phyloP scores from a whole-genome alignment of 306 rosid genomes.

The Pyrus betulifolia region DNA sequence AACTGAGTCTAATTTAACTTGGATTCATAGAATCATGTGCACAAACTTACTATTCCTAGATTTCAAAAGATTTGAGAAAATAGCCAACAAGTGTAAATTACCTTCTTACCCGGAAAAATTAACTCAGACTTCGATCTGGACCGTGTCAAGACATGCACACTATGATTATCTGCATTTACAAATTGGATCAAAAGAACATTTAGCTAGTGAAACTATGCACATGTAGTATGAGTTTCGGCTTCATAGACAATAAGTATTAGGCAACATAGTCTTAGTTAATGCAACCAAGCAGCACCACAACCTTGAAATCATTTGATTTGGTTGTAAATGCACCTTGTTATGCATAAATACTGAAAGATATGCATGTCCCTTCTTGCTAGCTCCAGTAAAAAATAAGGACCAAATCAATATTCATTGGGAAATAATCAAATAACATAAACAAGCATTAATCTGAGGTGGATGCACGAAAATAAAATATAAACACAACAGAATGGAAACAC shows the following conservation, averaged over 20 bases:
- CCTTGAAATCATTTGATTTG: not conserved
- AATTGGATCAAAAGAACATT: not conserved
- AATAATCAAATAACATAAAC: not conserved
- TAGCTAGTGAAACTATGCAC: not conserved
- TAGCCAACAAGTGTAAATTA: slow-evolving; percentile 35
- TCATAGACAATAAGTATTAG: slow-evolving; percentile 2
- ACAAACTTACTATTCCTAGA: not conserved
- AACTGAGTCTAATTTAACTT: too few species aligned
- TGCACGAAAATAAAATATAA: not conserved
- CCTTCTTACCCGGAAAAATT: slow-evolving; percentile 99
- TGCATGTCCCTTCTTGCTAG: not conserved
- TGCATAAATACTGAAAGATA: not conserved
- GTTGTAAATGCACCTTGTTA: not conserved
- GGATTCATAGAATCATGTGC: not conserved
- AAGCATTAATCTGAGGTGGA: not conserved
- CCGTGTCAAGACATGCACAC: slow-evolving; percentile 74
- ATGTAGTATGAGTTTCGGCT: slow-evolving; percentile 3
- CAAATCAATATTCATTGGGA: not conserved
- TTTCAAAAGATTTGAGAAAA: not conserved
- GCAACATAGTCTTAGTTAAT: slow-evolving; percentile 1
- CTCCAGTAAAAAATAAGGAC: not conserved
- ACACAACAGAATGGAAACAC: not conserved
- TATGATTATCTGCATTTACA: slow-evolving; percentile 62
- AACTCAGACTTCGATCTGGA: slow-evolving; percentile 79
- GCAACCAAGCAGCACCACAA: slow-evolving; percentile 14